Evolutionary conservation across 352 stramenopile genomes (phyloP).

Genomic region (Phytophthora crassamura): DNA sequence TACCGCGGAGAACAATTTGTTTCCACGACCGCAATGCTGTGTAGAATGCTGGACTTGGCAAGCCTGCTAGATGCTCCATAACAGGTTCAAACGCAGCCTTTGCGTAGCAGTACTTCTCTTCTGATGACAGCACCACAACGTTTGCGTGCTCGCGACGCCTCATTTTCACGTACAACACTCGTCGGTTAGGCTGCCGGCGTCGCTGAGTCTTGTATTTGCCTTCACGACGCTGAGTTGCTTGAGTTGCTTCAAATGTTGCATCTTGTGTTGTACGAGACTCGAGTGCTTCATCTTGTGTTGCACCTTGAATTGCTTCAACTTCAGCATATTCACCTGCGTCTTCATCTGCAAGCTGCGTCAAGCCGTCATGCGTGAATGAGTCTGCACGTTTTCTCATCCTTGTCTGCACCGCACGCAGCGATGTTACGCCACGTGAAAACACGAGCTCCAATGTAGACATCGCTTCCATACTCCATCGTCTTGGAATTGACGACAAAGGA

Average conservation of each 20-base stretch:
- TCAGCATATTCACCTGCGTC: neutral
- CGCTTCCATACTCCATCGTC: slow-evolving; percentile 4
- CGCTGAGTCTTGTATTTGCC: neutral
- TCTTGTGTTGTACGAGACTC: slow-evolving; percentile 2
- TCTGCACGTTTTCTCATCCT: neutral
- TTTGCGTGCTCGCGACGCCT: slow-evolving; percentile 6
- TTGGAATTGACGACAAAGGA: neutral
- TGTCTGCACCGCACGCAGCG: neutral
- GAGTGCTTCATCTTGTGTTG: slow-evolving; percentile 4
- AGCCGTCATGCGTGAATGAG: too few species aligned
- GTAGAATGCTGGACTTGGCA: slow-evolving; percentile 4
- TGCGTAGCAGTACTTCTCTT: slow-evolving; percentile 18
- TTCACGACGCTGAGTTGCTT: neutral
- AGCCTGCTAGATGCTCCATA: neutral
- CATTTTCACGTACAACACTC: slow-evolving; percentile 7
- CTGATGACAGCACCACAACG: slow-evolving; percentile 6
- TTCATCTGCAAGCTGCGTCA: neutral
- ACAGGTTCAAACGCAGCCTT: slow-evolving; percentile 8
- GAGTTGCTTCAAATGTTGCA: neutral
- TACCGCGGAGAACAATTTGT: neutral
- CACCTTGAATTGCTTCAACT: neutral
- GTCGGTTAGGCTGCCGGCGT: neutral
- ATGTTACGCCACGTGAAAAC: neutral
- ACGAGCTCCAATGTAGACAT: neutral
- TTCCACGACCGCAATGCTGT: neutral